Evolutionary conservation across 2,329 filamentous ascomycete genomes (phyloP), one percentile per base, ranked within the genome.

Genomic region (Exophiala mesophila): DNA sequence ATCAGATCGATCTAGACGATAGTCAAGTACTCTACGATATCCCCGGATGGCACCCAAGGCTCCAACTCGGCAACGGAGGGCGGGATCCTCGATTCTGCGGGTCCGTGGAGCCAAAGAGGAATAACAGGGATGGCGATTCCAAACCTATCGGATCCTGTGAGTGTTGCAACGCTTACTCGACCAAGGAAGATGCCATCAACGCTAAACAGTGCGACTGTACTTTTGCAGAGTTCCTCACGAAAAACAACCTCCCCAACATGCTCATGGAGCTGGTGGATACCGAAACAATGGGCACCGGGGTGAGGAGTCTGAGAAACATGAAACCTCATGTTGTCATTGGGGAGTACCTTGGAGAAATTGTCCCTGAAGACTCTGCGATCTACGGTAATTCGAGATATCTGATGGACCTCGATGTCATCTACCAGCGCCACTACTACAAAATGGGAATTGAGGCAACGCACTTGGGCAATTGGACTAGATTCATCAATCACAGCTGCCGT

Each of bases 381-480:
- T 32, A 32, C 13, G 29, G 29, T 15, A 13, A n/a, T 32, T 7
- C 7, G 29, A 7, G 15, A 7, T 32, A 32, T 15, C 7, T 17
- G 6, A 7, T 26, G 7, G 23, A 26, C 23, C 23, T 26, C 7
- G 7, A 6, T 7, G 23, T 26, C 12, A n/a, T n/a, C n/a, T 26
- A 26, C 23, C 7, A 6, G 12, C 6, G 23, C 6, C 7, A 26
- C 12, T 26, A 6, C 6, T 6, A 26, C 23, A 26, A 26, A 12
- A 12, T 7, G 6, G 23, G 23, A 26, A 26, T 26, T 7, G 49
- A 52, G 24, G 21, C 49, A 8, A 38, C 38, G 5, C 23, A 35
- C 17, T 30, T 20, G 19, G 52, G 52, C 31, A 52, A 54, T 28
- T 55, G 52, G 52, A 55, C 52, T 12, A 34, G 52, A 5, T 55